Base-by-base conservation (phyloP, 306 rosid species). In the Inga laurina region DNA sequence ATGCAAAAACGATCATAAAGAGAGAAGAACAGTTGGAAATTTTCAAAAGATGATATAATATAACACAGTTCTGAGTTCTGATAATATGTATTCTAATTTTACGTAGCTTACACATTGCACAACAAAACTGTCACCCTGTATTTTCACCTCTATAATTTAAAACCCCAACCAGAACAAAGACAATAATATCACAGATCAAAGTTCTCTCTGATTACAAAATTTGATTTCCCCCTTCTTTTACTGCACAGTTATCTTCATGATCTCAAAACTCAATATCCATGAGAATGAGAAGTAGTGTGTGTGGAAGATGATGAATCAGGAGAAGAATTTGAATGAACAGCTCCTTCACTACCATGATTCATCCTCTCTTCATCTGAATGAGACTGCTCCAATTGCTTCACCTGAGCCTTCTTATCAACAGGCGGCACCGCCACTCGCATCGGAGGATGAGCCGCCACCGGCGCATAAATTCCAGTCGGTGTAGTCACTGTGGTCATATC, bases 221-320 rank as follows among this genome's bases (percentile, higher is more conserved):
- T 67, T 32, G 70, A 65, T 18, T 35, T 16, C 16, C 13, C 0
- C 4, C 14, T 15, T 13, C 13, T 1, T 76, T 0, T 32, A 51
- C 79, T 70, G 45, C 51, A 80, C 91, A 77, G 37, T 77, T 6
- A 77, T 68, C 80, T 68, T 83, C 83, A 80, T 83, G 80, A 78
- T 21, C 45, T 21, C 52, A 41, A 67, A 75, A 51, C 73, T 89
- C 62, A 91, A 76, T 76, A 76, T 62, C 65, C 74, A 79, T 77
- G 88, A 75, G 92, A 91, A 67, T 83, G 61, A 21, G 93, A 86
- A 22, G 91, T 81, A 10, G 89, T 88, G 64, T 92, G 97, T 8
- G 95, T 87, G 77, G 94, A 93, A 35, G 94, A 90, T 41, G 98
- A 95, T 11, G 98, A 90, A 8, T 91, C 89, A 1, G 97, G 88